Evolutionary conservation across 2,329 filamentous ascomycete species (phyloP).

Genomic region (Cladosporium sp.): DNA sequence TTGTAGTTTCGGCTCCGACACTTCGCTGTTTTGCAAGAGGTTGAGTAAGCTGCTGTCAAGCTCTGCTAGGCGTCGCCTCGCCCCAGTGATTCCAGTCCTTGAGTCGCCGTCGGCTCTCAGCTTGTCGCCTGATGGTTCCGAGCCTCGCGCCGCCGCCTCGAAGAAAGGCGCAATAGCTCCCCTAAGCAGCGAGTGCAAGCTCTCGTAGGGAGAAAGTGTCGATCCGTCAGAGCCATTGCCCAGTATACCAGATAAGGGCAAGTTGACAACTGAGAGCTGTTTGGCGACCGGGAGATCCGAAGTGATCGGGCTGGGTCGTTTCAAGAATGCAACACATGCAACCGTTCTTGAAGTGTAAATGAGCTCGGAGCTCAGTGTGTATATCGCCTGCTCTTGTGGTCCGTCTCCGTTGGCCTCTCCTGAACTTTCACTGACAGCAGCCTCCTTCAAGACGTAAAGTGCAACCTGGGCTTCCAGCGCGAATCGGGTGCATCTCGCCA

Average conservation of each 20-base stretch:
- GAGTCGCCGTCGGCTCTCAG: constrained; percentile 81
- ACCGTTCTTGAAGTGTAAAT: constrained; percentile 76
- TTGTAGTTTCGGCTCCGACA: constrained; percentile 83
- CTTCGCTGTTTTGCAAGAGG: constrained; percentile 96
- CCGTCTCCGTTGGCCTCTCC: constrained; percentile 20
- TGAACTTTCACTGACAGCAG: constrained; percentile 39
- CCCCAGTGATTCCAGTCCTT: constrained; percentile 93
- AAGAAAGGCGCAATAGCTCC: constrained; percentile 93
- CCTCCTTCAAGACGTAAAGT: constrained; percentile 87
- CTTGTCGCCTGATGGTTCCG: constrained; percentile 65
- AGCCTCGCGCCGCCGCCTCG: constrained; percentile 87
- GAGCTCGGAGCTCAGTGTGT: constrained; percentile 79
- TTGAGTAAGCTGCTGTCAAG: constrained; percentile 87
- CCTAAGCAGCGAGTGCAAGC: constrained; percentile 88
- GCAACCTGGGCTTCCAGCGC: constrained; percentile 83
- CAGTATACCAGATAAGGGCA: constrained; percentile 76
- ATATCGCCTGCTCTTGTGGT: constrained; percentile 58
- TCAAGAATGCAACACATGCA: constrained; percentile 84
- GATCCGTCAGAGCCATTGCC: constrained; percentile 48
- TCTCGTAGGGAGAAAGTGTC: constrained; percentile 78
- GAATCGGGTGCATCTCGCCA: constrained; percentile 85
- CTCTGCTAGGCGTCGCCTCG: constrained; percentile 95
- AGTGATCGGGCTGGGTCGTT: constrained; percentile 85
- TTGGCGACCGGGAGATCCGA: constrained; percentile 76
- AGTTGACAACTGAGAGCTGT: constrained; percentile 89